Base-by-base conservation (phyloP, 2,329 filamentous ascomycete species). In the Chaetothyriales sp. region DNA sequence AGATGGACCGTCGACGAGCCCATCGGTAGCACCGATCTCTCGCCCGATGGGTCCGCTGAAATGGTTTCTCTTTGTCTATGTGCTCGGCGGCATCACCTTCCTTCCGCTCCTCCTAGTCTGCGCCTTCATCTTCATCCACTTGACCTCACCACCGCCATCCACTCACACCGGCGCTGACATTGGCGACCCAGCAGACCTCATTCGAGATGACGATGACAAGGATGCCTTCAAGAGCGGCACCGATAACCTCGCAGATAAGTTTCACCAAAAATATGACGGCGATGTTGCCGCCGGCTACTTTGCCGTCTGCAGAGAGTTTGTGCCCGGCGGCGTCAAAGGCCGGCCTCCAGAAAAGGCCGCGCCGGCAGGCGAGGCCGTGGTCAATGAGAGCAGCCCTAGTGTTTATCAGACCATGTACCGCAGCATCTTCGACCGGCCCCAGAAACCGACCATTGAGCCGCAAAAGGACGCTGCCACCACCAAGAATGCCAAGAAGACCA, bases 391-490 rank as follows among this genome's bases (percentile, higher is more conserved):
- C 63, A 94, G 88, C 63, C 89, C 86, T 52, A 95, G 90, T 66
- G 90, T 98, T 40, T 97, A 97, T 68, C 92, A 97, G 76, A 85
- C 85, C 66, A 95, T 98, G 88, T 98, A 98, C 70, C 77, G 89
- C 65, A 95, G 86, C 66, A 84, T 98, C 56, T 97, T 98, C 65
- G 89, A 95, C 61, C 80, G 90, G 62, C 89, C 84, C 62, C 74
- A 74, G 57, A 68, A 69, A 18, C 75, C 77, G 2, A 75, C 71
- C 2, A 69, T 80, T 40, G 77, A 80, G 47, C 70, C 70, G 5
- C 66, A 69, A 13, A 79, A 75, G 58, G 71, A 69, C 56, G 65
- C 64, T n/a, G 45, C 49, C 7, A 40, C 33, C 15, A 54, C 56
- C n/a, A 61, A 60, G 53, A 76, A 73, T 61, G 69, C 67, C 45